These are phyloP conservation scores for Erodium moschatum DNA, from an alignment of 441 rosid genomes.

Conservation along the genomic window DNA sequence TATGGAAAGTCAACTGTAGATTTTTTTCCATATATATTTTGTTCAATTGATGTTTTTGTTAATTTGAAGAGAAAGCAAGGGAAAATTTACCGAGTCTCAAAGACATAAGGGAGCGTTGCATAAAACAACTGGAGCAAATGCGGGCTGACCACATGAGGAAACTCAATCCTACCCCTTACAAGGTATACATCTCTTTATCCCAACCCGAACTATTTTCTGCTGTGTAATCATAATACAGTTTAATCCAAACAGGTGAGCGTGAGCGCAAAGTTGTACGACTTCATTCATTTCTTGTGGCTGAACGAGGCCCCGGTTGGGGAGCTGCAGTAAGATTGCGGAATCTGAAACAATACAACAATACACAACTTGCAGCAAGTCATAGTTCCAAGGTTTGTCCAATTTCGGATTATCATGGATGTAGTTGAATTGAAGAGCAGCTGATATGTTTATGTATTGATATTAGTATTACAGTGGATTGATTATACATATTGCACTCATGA, in stretches of 20 bases:
- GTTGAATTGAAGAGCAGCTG: background rate
- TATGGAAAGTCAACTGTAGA: background rate
- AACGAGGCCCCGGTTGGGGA: slow-evolving; percentile 98
- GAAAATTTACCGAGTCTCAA: slow-evolving; percentile 58
- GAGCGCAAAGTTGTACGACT: slow-evolving; percentile 76
- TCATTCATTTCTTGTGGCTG: slow-evolving; percentile 96
- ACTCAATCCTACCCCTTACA: slow-evolving; percentile 94
- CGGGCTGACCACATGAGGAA: slow-evolving; percentile 94
- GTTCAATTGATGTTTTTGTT: background rate
- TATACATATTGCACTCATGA: background rate
- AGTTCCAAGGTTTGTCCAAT: background rate
- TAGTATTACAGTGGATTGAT: background rate
- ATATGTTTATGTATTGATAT: too few species aligned
- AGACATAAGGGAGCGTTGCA: slow-evolving; percentile 62
- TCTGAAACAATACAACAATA: too few species aligned
- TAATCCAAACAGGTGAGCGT: slow-evolving; percentile 68
- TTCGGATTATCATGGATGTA: background rate
- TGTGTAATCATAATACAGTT: background rate
- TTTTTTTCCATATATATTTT: background rate
- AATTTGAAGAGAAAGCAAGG: slow-evolving; percentile 40
- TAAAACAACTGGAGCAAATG: slow-evolving; percentile 78
- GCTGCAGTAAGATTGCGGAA: slow-evolving; percentile 33
- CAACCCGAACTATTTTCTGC: background rate
- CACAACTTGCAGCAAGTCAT: background rate
- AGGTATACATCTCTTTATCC: slow-evolving; percentile 32